Percentiles rank a stretch among this genome's conserved stretches.
These are phyloP conservation scores for Botrytis medusae DNA, from an alignment of 2,329 filamentous ascomycete species.

Conservation along the genomic window DNA sequence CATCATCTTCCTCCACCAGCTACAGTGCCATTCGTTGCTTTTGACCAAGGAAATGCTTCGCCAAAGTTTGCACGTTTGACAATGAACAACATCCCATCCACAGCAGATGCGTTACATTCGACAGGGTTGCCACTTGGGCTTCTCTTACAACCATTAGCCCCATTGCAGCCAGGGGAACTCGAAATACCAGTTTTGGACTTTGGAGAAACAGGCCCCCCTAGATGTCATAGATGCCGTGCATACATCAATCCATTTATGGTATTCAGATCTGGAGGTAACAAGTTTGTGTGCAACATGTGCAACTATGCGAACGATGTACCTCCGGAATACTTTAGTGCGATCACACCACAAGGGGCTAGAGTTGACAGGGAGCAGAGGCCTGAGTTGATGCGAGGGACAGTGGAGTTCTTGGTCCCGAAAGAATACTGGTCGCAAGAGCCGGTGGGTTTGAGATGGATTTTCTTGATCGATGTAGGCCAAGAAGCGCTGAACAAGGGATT, in stretches of 20 bases:
- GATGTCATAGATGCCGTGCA: conserved; percentile 87
- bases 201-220: conserved; percentile 83
- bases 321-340: conserved; percentile 89
- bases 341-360: conserved; percentile 80
- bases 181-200: conserved; percentile 93
- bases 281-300: conserved; percentile 97
- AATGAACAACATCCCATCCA: conserved; percentile 87
- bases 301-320: conserved; percentile 94
- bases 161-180: conserved; percentile 78
- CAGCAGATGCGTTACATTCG: conserved; percentile 72
- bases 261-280: conserved; percentile 90
- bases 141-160: conserved; percentile 82
- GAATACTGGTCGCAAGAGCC: conserved; percentile 98
- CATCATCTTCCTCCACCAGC: conserved; percentile 88
- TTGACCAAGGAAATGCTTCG: conserved; percentile 93
- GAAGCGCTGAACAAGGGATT: conserved; percentile 91
- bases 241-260: conserved; percentile 99
- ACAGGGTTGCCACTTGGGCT: conserved; percentile 86
- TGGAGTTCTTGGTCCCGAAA: conserved; percentile 95
- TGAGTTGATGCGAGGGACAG: conserved; percentile 86
- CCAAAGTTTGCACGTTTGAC: conserved; percentile 91
- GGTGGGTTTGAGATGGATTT: conserved; percentile 82
- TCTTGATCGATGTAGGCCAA: conserved; percentile 89
- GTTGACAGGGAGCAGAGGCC: conserved; percentile 86
- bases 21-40: conserved; percentile 85